Conservation (phyloP, 2,329 filamentous ascomycete genomes). For the Fusarium dlaminii region DNA sequence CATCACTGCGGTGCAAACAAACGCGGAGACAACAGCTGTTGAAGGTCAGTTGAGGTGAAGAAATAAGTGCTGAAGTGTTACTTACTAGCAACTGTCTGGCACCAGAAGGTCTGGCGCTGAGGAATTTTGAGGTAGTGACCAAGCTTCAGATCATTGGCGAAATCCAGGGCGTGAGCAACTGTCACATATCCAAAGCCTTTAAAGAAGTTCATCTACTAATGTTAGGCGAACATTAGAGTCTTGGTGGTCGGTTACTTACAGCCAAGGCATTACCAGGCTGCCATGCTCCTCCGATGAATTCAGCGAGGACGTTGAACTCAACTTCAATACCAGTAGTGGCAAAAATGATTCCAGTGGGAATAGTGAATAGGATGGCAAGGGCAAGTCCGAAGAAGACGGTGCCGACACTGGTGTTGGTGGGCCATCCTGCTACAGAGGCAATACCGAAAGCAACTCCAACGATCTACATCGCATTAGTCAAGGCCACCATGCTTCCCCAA, state of each 20-base stretch:
- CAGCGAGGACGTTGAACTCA: slow-evolving; percentile 57
- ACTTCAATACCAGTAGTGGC: slow-evolving; percentile 56
- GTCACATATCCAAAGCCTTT: slow-evolving; percentile 55
- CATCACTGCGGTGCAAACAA: slow-evolving; percentile 49
- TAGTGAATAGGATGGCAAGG: slow-evolving; percentile 54
- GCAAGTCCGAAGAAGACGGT: slow-evolving; percentile 56
- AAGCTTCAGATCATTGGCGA: slow-evolving; percentile 49
- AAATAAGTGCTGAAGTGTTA: accelerated
- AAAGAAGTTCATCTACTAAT: slow-evolving; percentile 55
- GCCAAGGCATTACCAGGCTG: slow-evolving; percentile 56
- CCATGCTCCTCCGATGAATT: slow-evolving; percentile 57
- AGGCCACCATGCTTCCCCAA: accelerated
- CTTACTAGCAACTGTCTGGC: slow-evolving; percentile 47
- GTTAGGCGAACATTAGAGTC: not conserved
- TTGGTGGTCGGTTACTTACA: not conserved
- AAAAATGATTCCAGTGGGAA: slow-evolving; percentile 56
- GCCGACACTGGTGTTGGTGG: slow-evolving; percentile 54
- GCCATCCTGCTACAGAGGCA: slow-evolving; percentile 49
- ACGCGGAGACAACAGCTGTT: slow-evolving; percentile 45
- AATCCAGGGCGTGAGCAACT: slow-evolving; percentile 49
- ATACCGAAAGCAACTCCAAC: slow-evolving; percentile 49
- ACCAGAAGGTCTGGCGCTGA: slow-evolving; percentile 48
- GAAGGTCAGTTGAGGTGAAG: not conserved
- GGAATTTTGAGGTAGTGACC: slow-evolving; percentile 58
- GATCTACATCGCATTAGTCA: slow-evolving; percentile 10